A percentile compares a stretch with the other conserved stretches of the same genome.
Evolutionary conservation across 805 yeast species (phyloP).

Genomic region (Starmerella floris): DNA sequence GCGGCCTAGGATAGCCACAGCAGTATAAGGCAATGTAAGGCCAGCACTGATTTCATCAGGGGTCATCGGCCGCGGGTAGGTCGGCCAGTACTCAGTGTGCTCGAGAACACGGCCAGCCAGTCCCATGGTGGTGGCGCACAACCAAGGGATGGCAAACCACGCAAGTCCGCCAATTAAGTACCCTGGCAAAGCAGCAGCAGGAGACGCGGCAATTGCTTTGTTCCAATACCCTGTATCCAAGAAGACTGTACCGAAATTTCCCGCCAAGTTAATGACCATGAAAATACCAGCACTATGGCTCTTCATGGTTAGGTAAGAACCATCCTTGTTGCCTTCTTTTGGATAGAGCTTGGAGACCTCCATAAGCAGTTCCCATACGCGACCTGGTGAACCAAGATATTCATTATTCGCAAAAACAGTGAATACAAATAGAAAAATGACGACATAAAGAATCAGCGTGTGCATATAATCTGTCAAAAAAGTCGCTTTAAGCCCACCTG

Average conservation of each 20-base stretch:
- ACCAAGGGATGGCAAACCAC: conserved; percentile 84
- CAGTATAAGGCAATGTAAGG: conserved; percentile 51
- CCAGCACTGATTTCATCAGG: conserved; percentile 69
- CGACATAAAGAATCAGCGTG: conserved; percentile 65
- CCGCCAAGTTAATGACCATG: conserved; percentile 75
- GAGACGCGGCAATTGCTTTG: conserved; percentile 76
- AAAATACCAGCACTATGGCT: conserved; percentile 80
- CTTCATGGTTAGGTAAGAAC: conserved; percentile 78
- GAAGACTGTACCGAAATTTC: conserved; percentile 81
- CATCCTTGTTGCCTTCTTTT: conserved; percentile 64
- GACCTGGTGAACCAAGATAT: conserved; percentile 66
- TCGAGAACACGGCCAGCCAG: conserved; percentile 70
- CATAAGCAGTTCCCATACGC: conserved; percentile 61
- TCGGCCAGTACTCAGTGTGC: conserved; percentile 58
- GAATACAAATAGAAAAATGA: conserved; percentile 71
- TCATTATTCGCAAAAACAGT: conserved; percentile 59
- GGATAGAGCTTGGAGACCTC: conserved; percentile 46
- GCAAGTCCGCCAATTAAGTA: conserved; percentile 78
- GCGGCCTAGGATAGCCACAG: conserved; percentile 69
- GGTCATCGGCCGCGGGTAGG: conserved; percentile 56
- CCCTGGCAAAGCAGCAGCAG: conserved; percentile 75
- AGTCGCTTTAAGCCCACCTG: conserved; percentile 76
- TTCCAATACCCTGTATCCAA: conserved; percentile 81
- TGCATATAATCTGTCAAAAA: conserved; percentile 68
- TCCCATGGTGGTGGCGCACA: conserved; percentile 74